Conservation (phyloP, 2,329 filamentous ascomycete species). For the Fusarium incarnatum region DNA sequence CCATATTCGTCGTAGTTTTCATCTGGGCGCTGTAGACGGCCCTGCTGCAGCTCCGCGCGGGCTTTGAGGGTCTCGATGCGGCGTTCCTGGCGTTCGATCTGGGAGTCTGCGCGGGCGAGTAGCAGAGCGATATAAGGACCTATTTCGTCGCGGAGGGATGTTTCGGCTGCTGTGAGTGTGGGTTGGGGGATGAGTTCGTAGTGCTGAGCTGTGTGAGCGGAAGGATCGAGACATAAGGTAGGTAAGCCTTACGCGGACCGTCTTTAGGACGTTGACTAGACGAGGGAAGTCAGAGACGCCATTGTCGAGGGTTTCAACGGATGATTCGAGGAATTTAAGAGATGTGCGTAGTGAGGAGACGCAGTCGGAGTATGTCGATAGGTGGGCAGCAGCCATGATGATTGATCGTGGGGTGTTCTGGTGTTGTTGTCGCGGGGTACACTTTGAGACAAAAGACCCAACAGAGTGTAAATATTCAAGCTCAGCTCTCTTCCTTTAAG, state of each 20-base stretch:
- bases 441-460: neutral
- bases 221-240: neutral
- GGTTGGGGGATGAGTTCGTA: conserved; percentile 93
- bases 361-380: conserved; percentile 65
- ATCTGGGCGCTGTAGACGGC: conserved; percentile 60
- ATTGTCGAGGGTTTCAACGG: conserved; percentile 66
- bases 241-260: conserved; percentile 62
- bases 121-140: conserved; percentile 85
- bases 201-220: conserved; percentile 66
- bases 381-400: conserved; percentile 42
- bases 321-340: conserved; percentile 70
- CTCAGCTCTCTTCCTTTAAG: neutral
- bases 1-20: conserved; percentile 28
- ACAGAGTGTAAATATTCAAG: neutral
- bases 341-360: conserved; percentile 69
- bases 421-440: conserved; percentile 26
- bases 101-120: conserved; percentile 82
- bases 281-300: conserved; percentile 70
- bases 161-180: conserved; percentile 83
- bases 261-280: conserved; percentile 66
- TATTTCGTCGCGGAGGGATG: conserved; percentile 87
- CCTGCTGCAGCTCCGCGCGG: conserved; percentile 84
- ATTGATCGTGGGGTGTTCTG: conserved; percentile 13
- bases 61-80: conserved; percentile 87
- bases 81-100: conserved; percentile 84